Evolutionary conservation across 768 basidiomycete species (phyloP).

Genomic region (Tulasnella sp.): DNA sequence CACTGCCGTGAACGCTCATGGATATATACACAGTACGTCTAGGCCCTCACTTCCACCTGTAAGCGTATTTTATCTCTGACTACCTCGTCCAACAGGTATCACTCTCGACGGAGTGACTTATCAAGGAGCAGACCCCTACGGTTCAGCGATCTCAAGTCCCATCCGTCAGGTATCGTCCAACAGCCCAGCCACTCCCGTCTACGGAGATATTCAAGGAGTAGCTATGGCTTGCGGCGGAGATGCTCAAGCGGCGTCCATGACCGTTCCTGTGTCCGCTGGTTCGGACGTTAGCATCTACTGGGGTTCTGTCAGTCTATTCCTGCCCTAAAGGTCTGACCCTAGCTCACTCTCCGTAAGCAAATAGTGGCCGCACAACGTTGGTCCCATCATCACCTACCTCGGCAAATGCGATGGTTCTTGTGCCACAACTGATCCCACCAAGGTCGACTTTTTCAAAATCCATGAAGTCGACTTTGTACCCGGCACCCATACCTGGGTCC

Average conservation of each 20-base stretch:
- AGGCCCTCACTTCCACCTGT: not conserved
- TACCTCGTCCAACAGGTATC: constrained; percentile 25
- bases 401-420: constrained; percentile 52
- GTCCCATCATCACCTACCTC: constrained; percentile 70
- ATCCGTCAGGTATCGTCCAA: constrained; percentile 42
- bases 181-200: constrained; percentile 36
- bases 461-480: constrained; percentile 32
- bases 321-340: not conserved
- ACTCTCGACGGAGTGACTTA: constrained; percentile 41
- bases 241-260: constrained; percentile 39
- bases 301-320: not conserved
- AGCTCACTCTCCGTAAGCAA: not conserved
- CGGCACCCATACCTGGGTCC: constrained; percentile 39
- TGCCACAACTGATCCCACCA: constrained; percentile 48
- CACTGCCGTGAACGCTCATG: not conserved
- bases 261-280: constrained; percentile 54
- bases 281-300: constrained; percentile 8
- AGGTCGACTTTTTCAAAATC: constrained; percentile 70
- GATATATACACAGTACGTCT: constrained; percentile 3
- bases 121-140: constrained; percentile 28
- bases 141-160: constrained; percentile 5
- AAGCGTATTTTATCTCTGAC: not conserved
- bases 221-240: constrained; percentile 53
- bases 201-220: constrained; percentile 43
- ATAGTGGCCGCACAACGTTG: constrained; percentile 30